Base-by-base conservation (phyloP, 495 filamentous ascomycete genomes). In the Daldinia loculata region DNA sequence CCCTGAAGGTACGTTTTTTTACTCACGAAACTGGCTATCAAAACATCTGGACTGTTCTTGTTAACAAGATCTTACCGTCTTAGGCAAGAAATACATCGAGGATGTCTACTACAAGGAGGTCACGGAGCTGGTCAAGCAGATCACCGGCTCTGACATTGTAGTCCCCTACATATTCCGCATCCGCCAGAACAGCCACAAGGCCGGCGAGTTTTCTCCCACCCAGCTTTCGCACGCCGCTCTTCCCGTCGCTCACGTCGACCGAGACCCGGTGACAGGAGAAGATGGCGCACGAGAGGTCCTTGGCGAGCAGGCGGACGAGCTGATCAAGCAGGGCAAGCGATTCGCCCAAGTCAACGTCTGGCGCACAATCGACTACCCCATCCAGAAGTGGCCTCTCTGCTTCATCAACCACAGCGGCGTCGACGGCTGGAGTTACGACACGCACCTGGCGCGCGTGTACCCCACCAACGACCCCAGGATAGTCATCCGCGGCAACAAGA, bases 311-410 rank as follows among this genome's bases (percentile, higher is more conserved):
- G 91, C 91, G 1, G 91, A 92, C 74, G 89, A 92, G 66, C 88
- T 92, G 56, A 81, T 94, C 14, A 85, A 90, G 36, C 82, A 88
- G 30, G 91, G 91, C 22, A 87, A 90, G 57, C 93, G 91, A 70
- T 81, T 81, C 14, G 80, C 81, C 8, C 89, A 93, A 77, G 83
- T 93, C 26, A 82, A 84, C 14, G 82, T 76, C 65, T 76, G 74
- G 74, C 67, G 74, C 61, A 71, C 71, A 5, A 70, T 76, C 57
- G 74, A 74, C 61, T 48, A 69, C 19, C 67, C 74, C 39, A 72
- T 74, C 65, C 57, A 69, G 61, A 70, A 74, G 53, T 76, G 74
- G 74, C 74, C 74, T 1, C 71, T 76, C 32, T 76, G 74, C 68
- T 76, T 76, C 63, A 66, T 74, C 62, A 71, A 76, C 65, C 74